Percentiles rank a stretch among this genome's conserved stretches.
These are phyloP conservation scores for Arthrobotrys entomopaga DNA, from an alignment of 2,329 filamentous ascomycete genomes.

Conservation along the genomic window DNA sequence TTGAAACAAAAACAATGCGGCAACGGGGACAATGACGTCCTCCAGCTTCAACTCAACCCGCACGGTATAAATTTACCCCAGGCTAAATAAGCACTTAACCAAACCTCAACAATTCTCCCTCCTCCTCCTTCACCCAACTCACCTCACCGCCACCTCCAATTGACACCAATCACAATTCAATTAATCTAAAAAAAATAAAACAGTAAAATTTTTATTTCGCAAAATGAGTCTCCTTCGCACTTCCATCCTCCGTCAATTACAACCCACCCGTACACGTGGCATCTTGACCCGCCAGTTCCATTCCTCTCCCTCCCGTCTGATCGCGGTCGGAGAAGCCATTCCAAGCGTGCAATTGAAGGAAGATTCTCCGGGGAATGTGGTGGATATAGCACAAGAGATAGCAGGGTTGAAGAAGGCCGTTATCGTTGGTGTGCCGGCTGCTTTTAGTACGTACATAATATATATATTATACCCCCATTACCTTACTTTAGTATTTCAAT, in stretches of 20 bases:
- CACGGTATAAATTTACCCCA: not conserved
- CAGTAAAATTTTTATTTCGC: conserved; percentile 1
- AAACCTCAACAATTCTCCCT: not conserved
- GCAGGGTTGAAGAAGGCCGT: conserved; percentile 58
- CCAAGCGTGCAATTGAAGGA: conserved; percentile 82
- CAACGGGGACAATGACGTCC: not conserved
- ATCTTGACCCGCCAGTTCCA: conserved; percentile 68
- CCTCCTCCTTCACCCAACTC: not conserved
- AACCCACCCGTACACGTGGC: conserved; percentile 24
- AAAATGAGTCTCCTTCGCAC: conserved; percentile 44
- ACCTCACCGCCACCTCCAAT: not conserved
- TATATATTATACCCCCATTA: not conserved
- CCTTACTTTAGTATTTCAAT: too few species aligned
- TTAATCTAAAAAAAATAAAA: too few species aligned
- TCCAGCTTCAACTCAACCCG: not conserved
- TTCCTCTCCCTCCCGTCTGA: conserved; percentile 70
- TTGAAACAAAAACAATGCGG: not conserved
- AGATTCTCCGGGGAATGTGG: conserved; percentile 85
- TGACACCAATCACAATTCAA: not conserved
- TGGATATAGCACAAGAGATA: conserved; percentile 84
- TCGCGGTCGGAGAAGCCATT: conserved; percentile 81
- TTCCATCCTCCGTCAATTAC: conserved; percentile 33
- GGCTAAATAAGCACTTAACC: not conserved
- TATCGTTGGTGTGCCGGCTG: conserved; percentile 58
- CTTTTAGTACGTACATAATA: conserved; percentile 55